Evolutionary conservation across 2,329 filamentous ascomycete species (phyloP), one percentile per base, ranked within the genome.

Genomic region (Colletotrichum eleusines): DNA sequence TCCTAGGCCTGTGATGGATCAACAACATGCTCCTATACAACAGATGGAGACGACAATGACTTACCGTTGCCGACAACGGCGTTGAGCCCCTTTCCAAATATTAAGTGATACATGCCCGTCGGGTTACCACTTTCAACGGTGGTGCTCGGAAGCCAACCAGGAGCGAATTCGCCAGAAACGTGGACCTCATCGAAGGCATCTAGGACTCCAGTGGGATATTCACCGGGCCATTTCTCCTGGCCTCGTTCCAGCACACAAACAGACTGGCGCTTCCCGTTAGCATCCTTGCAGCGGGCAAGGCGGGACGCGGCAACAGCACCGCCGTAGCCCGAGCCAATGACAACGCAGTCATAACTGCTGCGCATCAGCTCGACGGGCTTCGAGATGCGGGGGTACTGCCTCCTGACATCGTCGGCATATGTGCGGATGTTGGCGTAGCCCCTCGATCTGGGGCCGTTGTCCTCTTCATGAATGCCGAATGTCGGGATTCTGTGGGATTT

Each of bases 271-370:
- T 72, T 70, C n/a, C 72, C 82, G 8, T 67, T 63, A 0, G 77
- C 77, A 53, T 69, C 69, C 38, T 69, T 86, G 1, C 86, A 86
- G 64, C 90, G 84, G 3, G 90, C 87, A 85, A 92, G 89, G 14
- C 90, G 84, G 28, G 88, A 88, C 0, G 90, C 90, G 3, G 90
- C 90, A 26, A 92, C 87, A 31, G 86, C 88, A 48, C 89, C 90
- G 31, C 91, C 91, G 77, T 92, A 93, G 1, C 91, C 91, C 12
- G 89, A 91, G 1, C 91, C 90, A 68, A 92, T 88, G 38, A 92
- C 88, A 14, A 93, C 85, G 48, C 87, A 87, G 78, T 92, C 90
- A 74, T 93, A 92, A 8, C 81, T 80, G 66, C 81, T 80, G 33
- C 85, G 83, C 76, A 91, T 85, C 33, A 89, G 79, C 75, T 90